Conservation (phyloP, 2,329 filamentous ascomycete species). For the Orbilia oligospora region DNA sequence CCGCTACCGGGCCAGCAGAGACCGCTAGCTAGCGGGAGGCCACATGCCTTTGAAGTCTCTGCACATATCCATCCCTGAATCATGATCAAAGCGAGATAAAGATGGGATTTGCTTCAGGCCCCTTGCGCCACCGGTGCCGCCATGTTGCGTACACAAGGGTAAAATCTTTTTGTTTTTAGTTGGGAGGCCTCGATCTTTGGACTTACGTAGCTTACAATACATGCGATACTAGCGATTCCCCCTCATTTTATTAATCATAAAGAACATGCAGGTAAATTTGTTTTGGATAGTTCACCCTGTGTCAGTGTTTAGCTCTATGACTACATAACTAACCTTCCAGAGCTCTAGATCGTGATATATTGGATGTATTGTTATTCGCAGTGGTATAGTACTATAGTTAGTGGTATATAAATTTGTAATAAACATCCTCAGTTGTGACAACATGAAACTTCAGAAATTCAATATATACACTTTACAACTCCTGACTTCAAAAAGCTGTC, state of each 20-base stretch:
- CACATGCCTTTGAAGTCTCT: background rate
- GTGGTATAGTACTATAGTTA: too few species aligned
- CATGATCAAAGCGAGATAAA: background rate
- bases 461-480: too few species aligned
- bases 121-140: background rate
- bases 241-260: background rate
- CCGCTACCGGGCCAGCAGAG: background rate
- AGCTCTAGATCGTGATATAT: background rate
- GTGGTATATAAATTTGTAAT: too few species aligned
- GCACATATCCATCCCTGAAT: background rate
- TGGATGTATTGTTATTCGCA: too few species aligned
- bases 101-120: background rate
- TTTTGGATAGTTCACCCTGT: background rate
- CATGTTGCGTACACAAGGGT: background rate
- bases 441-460: too few species aligned
- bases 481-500: too few species aligned
- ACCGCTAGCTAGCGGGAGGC: too few species aligned
- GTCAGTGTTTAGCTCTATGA: background rate
- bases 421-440: too few species aligned
- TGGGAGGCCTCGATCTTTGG: background rate
- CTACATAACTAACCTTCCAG: background rate
- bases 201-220: too few species aligned
- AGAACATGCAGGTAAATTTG: conserved; percentile 1
- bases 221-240: too few species aligned
- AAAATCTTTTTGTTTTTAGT: background rate